Evolutionary conservation across 2,329 filamentous ascomycete species (phyloP), one percentile per base, ranked within the genome.

Genomic region (Trichothecium roseum): DNA sequence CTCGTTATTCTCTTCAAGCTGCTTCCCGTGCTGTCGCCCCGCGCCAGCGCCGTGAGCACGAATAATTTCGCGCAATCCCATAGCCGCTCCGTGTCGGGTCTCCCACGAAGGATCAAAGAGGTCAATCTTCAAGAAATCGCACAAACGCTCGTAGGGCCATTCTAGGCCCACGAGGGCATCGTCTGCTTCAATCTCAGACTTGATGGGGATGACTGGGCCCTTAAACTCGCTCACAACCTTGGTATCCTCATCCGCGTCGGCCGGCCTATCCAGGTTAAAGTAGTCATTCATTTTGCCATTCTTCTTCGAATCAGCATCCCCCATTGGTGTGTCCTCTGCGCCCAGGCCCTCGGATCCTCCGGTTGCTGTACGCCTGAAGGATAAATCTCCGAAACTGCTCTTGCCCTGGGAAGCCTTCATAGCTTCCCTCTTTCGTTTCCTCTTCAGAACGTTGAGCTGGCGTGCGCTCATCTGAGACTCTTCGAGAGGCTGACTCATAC

Each of bases 191-290:
- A 96, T 72, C 38, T 91, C 76, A 1, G 89, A 86, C 55, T 94
- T 91, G 53, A 94, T 85, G 3, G 84, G 77, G 8, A 85, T 65
- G 3, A 78, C 63, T 2, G 81, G 73, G 4, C 91, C 93, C 55
- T 96, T 96, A 66, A 94, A 96, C 52, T 98, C 91, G 30, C 87
- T 85, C 18, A 96, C 83, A 13, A 98, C 78, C 54, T 95, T 95
- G 5, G 79, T 78, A 32, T 94, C 85, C 53, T 98, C 91, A 42
- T 96, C 88, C 4, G 81, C 71, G 30, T 84, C 81, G 24, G 74
- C 66, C 14, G 77, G 76, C 34, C 86, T 76, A 14, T 95, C 89
- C 13, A 95, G 69, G 20, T 78, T 93, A 59, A 98, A 95, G 56
- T 94, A 96, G 48, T 98, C 91, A 15, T 74, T 65, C 47, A 77